Evolutionary conservation across 768 basidiomycete species (phyloP), one percentile per base, ranked within the genome.

Genomic region (Rhizopogon roseolus): DNA sequence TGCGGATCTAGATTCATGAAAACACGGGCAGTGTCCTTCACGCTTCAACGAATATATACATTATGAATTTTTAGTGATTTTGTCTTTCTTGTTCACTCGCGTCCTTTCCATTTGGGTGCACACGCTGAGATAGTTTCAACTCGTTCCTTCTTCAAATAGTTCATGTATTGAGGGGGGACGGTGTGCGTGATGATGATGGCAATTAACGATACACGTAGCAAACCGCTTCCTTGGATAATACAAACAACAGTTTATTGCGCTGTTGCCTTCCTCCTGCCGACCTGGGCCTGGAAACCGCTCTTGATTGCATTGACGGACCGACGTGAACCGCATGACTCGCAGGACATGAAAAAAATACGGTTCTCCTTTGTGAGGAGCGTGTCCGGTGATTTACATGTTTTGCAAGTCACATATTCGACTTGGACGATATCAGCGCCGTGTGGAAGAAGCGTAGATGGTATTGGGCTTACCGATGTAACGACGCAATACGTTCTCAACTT

Each of bases 401-500:
- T 96, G 83, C 97, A 99, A 38, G 95, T 95, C 56, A 98, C 96
- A 72, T 98, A 98, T 75, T 98, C 95, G 57, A 96, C 95, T 96
- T 48, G 60, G 11, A 56, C 41, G 38, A 19, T 36, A 19, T 41
- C 32, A 32, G 34, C 49, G 17, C 40, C 22, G 41, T 41, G 40
- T 4, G 27, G 25, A 41, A 37, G 17, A 49, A 9, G 28, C 16
- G 0, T 49, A 32, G n/a, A 27, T 22, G n/a, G 10, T 38, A 11
- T 25, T 34, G 52, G 42, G 76, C 86, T 61, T 69, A 95, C 94
- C 91, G 63, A 98, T 98, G 70, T 99, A 99, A 54, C 93, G 84
- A 66, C 97, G 81, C 60, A 99, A 72, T 10, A 99, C 93, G 67
- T 96, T 96, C 74, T 99, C 96, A 59, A 98, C 87, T 66, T 97